Base-by-base conservation (phyloP, 805 yeast genomes). In the Metschnikowia matae region DNA sequence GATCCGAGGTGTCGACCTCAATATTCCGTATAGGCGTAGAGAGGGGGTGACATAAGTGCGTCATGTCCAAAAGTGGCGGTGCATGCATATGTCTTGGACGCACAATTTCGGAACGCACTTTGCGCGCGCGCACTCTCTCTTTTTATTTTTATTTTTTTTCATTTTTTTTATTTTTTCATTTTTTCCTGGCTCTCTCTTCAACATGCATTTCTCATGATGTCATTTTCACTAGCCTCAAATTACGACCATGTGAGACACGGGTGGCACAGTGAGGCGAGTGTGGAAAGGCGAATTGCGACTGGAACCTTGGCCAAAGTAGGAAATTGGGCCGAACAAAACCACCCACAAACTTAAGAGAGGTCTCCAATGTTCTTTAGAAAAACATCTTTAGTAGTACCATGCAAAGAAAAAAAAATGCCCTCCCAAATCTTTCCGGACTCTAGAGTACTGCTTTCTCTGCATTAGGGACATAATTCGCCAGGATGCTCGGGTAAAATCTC, bases 41-140 rank as follows among this genome's bases (percentile, higher is more conserved):
- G 14, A 6, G 23, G 43, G 15, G 15, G 13, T 23, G 34, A 40
- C n/a, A 17, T 26, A 17, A 6, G 21, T 15, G 43, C 43, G 43
- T 26, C 34, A 40, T 40, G n/a, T 5, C 21, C 34, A n/a, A 26
- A 26, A 29, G 45, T 20, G 20, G 31, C 31, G 38, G 14, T 42
- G 45, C 45, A 42, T 32, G 38, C 45, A 36, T 10, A 33, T 41
- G 44, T 33, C 45, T 20, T 21, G 23, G 38, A 33, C 29, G 45
- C 45, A 14, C n/a, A n/a, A 21, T 42, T 31, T 20, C 15, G 36
- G 36, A 4, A 15, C 4, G 33, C 21, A 29, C 42, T 8, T 17
- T 31, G 23, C 29, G 45, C 36, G 37, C 26, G 20, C 8, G 6
- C 35, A 11, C 31, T 10, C 1, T 32, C 20, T 18, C 20, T 18